Evolutionary conservation across 495 filamentous ascomycete species (phyloP).

Genomic region (Parathielavia hyrcaniae): DNA sequence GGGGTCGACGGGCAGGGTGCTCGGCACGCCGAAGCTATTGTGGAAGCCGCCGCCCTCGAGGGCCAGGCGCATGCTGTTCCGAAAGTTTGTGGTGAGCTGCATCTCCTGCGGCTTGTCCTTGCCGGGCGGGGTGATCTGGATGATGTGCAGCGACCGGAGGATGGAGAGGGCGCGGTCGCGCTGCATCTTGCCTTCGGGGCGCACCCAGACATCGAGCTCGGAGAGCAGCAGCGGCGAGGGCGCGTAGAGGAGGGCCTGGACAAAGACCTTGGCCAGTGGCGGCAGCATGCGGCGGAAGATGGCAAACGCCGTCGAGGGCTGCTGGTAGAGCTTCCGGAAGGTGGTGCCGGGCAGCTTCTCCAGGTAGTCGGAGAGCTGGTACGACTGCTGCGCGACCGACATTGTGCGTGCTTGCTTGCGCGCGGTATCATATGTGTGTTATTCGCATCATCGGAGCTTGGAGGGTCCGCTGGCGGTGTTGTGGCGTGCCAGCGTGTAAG

Average conservation of each 20-base stretch:
- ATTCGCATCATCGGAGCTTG: constrained; percentile 9
- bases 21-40: constrained; percentile 83
- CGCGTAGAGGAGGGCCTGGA: constrained; percentile 89
- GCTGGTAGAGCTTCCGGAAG: constrained; percentile 84
- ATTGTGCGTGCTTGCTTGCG: constrained; percentile 20
- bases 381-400: constrained; percentile 31
- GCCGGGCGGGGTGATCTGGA: constrained; percentile 52
- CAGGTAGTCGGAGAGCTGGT: constrained; percentile 71
- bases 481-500: neutral
- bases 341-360: constrained; percentile 83
- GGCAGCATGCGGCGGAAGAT: constrained; percentile 97
- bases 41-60: constrained; percentile 80
- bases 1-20: constrained; percentile 50
- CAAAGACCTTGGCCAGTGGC: constrained; percentile 87
- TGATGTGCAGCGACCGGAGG: constrained; percentile 75
- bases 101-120: constrained; percentile 58
- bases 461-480: neutral
- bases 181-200: constrained; percentile 62
- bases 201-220: constrained; percentile 80
- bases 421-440: neutral
- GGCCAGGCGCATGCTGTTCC: constrained; percentile 68
- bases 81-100: constrained; percentile 68
- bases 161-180: constrained; percentile 76
- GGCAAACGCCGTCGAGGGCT: constrained; percentile 89
- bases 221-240: constrained; percentile 63